phyloP scores from a whole-genome alignment of 106 monocot genomes.

The Agapanthus africanus region DNA sequence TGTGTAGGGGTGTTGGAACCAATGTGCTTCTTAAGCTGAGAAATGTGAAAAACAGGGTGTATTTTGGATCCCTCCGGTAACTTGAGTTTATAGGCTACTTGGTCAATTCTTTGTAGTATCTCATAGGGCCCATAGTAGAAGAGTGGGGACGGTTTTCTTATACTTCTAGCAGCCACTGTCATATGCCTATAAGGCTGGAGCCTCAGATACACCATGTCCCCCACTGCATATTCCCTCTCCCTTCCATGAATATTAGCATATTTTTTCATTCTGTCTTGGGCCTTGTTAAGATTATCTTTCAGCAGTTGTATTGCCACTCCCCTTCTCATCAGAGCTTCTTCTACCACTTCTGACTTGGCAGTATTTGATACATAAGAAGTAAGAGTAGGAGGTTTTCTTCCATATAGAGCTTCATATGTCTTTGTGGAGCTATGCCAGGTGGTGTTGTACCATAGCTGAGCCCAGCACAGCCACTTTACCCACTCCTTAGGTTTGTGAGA shows the following conservation, averaged over 20 bases:
- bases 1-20: neutral
- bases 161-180: neutral
- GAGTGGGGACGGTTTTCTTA: neutral
- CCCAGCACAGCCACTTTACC: neutral
- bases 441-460: neutral
- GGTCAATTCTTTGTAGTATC: neutral
- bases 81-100: neutral
- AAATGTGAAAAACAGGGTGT: neutral
- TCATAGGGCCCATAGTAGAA: neutral
- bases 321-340: neutral
- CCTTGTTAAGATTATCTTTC: neutral
- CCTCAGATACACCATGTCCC: neutral
- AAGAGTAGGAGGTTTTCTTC: neutral
- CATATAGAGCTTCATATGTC: neutral
- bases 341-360: neutral
- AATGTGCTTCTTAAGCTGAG: neutral
- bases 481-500: neutral
- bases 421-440: neutral
- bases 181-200: neutral
- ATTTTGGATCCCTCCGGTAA: neutral
- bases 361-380: neutral
- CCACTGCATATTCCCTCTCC: neutral
- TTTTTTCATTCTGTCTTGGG: neutral
- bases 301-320: neutral
- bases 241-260: neutral